These are phyloP conservation scores for Batrachochytrium dendrobatidis DNA, from an alignment of 371 early-diverging fungal species.

Conservation along the genomic window DNA sequence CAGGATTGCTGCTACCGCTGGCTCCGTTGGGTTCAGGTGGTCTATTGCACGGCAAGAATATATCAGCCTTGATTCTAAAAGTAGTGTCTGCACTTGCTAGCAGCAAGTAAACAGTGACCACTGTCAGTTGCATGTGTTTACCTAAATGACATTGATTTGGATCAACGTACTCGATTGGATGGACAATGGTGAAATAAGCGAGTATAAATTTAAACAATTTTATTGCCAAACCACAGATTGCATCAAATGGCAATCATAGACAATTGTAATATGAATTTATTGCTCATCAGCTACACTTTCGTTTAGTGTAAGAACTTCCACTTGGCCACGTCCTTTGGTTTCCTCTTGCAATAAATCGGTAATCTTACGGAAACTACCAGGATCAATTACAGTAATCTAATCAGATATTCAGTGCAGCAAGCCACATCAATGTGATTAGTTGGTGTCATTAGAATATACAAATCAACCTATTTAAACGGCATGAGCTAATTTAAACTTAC, in stretches of 20 bases:
- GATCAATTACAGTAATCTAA: constrained; percentile 80
- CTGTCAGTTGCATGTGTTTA: too few relatives aligned
- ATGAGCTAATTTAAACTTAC: constrained; percentile 33
- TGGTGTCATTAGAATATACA: background rate
- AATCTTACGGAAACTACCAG: constrained; percentile 81
- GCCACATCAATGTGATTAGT: background rate
- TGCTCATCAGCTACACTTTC: constrained; percentile 77
- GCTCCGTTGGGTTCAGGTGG: background rate
- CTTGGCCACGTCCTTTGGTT: constrained; percentile 76
- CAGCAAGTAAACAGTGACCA: too few relatives aligned
- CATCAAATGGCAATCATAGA: too few relatives aligned
- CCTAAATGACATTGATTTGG: too few relatives aligned
- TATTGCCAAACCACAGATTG: too few relatives aligned
- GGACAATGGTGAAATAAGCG: too few relatives aligned
- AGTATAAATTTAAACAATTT: too few relatives aligned
- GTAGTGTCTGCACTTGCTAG: too few relatives aligned
- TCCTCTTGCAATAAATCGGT: constrained; percentile 72
- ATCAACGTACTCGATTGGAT: too few relatives aligned
- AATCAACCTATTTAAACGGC: constrained; percentile 4
- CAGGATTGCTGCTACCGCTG: background rate
- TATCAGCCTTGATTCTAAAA: too few relatives aligned
- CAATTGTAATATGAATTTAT: background rate
- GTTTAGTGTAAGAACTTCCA: constrained; percentile 77
- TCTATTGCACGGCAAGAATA: too few relatives aligned
- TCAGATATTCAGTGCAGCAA: too few relatives aligned